These are phyloP conservation scores for Chimonanthus praecox DNA, from an alignment of 164 flowering plant genomes.

Conservation along the genomic window DNA sequence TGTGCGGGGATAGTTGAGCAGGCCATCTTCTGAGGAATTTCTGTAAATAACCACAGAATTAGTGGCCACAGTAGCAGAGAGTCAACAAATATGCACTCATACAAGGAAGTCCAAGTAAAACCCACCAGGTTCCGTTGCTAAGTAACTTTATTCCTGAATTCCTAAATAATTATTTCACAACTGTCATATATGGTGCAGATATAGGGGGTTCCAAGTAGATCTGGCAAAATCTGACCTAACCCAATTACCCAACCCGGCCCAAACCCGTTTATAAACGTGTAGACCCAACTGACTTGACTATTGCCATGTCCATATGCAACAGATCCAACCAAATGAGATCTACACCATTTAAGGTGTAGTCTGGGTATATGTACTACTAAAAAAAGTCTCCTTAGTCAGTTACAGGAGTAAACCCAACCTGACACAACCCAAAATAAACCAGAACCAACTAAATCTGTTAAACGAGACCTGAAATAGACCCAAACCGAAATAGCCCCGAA, in stretches of 20 bases:
- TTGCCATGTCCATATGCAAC: conserved; percentile 6
- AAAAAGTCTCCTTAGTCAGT: no score
- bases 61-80: not conserved
- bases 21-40: conserved; percentile 24
- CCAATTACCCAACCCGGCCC: not conserved
- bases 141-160: conserved; percentile 22
- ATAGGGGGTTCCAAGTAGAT: conserved; percentile 19
- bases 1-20: conserved; percentile 17
- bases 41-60: conserved; percentile 23
- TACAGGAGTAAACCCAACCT: no score
- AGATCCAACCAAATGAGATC: conserved; percentile 5
- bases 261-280: no score
- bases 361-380: no score
- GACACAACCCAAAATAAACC: no score
- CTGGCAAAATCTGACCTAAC: conserved; percentile 21
- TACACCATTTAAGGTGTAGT: no score
- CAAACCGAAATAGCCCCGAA: no score
- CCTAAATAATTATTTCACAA: conserved; percentile 33
- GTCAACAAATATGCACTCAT: not conserved
- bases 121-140: conserved; percentile 40
- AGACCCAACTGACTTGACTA: no score
- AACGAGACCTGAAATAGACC: no score
- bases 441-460: no score
- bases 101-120: not conserved
- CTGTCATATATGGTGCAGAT: conserved; percentile 19